Base-by-base conservation (phyloP, 2,329 filamentous ascomycete species). In the Fusarium euwallaceae region DNA sequence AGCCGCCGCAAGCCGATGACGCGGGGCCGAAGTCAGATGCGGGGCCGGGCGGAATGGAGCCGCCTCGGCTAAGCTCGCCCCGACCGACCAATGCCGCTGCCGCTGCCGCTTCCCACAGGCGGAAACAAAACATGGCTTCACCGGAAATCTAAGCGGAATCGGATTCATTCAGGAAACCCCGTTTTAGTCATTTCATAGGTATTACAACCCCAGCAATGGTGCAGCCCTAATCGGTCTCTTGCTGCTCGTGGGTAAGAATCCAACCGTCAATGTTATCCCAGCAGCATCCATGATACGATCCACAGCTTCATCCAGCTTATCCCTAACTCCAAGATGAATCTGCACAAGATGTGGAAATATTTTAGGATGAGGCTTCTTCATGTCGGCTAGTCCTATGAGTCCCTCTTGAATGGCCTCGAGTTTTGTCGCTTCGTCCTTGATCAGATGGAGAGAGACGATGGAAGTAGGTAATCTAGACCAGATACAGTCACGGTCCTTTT, bases 1-100 rank as follows among this genome's bases (percentile, higher is more conserved):
- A 67, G 73, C 73, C 73, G 73, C 56, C 4, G 59, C 11, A 76
- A 76, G 68, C 73, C 73, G 73, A 74, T 45, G 12, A n/a, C 32
- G 67, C 27, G 60, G 67, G 45, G 67, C 56, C 55, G 22, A 37
- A 61, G 43, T 5, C 8, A 48, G 3, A 48, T 48, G 59, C 34
- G 65, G 60, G 59, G 51, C 70, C 73, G 67, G 62, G 61, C 59
- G 67, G 66, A 68, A 67, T 64, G 20, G 24, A 27, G n/a, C 66
- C 66, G 65, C 58, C 59, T 61, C 36, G 36, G 61, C 17, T 64
- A 43, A 56, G 48, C 48, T 27, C 36, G 37, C 51, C 20, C 43
- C 45, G 61, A 6, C 61, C 61, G 61, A 63, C 14, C 34, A 20
- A 55, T 63, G 51, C 61, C 61, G 61, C 48, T 29, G 29, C 45